Evolutionary conservation across 768 basidiomycete species (phyloP), one percentile per base, ranked within the genome.

Genomic region (Glaciozyma antarctica): DNA sequence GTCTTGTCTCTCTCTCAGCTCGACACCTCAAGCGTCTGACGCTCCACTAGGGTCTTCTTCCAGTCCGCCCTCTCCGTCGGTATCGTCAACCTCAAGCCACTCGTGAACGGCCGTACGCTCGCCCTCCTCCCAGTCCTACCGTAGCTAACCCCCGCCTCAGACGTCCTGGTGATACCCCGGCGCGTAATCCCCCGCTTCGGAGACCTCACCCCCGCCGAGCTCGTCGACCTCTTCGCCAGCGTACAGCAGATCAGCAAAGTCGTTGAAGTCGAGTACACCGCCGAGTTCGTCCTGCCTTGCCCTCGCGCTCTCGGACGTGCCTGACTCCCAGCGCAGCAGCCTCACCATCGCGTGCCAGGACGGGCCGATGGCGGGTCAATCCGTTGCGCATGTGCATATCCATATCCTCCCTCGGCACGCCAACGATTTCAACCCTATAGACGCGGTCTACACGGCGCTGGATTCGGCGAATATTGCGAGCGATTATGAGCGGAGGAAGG

Each of bases 41-140:
- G 34, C 38, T 10, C 38, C 5, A 5, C 38, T 12, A 41, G 38
- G 21, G 60, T 70, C 60, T 70, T 70, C 62, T 70, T 59, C 58
- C 65, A 62, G 34, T 66, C 61, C 12, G 21, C 60, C 0, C 30
- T 61, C 2, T 58, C 61, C 1, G 15, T 64, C 15, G 94, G 88
- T 2, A 86, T 95, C 67, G 93, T 97, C 54, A 98, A 98, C 75
- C 83, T 95, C 66, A 95, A 91, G 72, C 94, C 93, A 1, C 85
- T 95, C 70, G 84, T 93, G 13, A 90, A 91, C 48, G 92, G 92
- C 56, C 92, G 94, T 98, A 77, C 78, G 89, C 30, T 45, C 28
- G n/a, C 55, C 34, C 57, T 47, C 55, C 21, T 32, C 34, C n/a
- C 38, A 12, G 21, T 13, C n/a, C 12, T 3, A 55, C 13, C 17